A percentile compares a stretch with the other conserved stretches of the same genome.
Evolutionary conservation across 805 yeast genomes (phyloP).

Genomic region (Nakazawaea ambrosiae): DNA sequence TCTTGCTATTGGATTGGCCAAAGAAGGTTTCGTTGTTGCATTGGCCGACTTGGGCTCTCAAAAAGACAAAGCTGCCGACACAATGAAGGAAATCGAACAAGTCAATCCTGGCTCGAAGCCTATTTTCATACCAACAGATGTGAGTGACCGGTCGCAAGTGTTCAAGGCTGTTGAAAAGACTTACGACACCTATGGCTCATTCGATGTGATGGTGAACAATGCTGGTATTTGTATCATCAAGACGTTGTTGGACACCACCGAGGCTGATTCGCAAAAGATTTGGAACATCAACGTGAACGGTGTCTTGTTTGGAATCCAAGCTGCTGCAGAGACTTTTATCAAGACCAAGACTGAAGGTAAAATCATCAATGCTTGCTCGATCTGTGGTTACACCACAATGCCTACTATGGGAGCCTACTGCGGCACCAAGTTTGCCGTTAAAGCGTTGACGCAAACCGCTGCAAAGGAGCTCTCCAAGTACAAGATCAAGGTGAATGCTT

Average conservation of each 20-base stretch:
- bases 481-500: slow-evolving; percentile 30
- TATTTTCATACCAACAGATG: slow-evolving; percentile 21
- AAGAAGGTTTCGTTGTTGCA: slow-evolving; percentile 38
- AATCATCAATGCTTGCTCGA: slow-evolving; percentile 30
- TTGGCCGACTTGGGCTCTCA: slow-evolving; percentile 17
- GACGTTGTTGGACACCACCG: slow-evolving; percentile 21
- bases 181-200: slow-evolving; percentile 22
- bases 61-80: slow-evolving; percentile 16
- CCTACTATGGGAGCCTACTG: slow-evolving; percentile 26
- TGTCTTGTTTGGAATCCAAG: slow-evolving; percentile 27
- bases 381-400: slow-evolving; percentile 26
- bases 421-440: slow-evolving; percentile 30
- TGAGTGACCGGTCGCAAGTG: slow-evolving; percentile 18
- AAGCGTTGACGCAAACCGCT: slow-evolving; percentile 28
- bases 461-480: slow-evolving; percentile 30
- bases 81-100: slow-evolving; percentile 17
- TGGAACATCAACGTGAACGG: slow-evolving; percentile 25
- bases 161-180: slow-evolving; percentile 22
- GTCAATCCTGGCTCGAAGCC: slow-evolving; percentile 15
- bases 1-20: slow-evolving; percentile 35
- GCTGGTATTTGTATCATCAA: slow-evolving; percentile 27
- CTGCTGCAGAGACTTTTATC: slow-evolving; percentile 22
- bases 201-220: slow-evolving; percentile 30
- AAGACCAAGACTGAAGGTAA: slow-evolving; percentile 26
- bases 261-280: slow-evolving; percentile 19